Base-by-base conservation (phyloP, 768 basidiomycete species). In the Podaxis pistillaris region DNA sequence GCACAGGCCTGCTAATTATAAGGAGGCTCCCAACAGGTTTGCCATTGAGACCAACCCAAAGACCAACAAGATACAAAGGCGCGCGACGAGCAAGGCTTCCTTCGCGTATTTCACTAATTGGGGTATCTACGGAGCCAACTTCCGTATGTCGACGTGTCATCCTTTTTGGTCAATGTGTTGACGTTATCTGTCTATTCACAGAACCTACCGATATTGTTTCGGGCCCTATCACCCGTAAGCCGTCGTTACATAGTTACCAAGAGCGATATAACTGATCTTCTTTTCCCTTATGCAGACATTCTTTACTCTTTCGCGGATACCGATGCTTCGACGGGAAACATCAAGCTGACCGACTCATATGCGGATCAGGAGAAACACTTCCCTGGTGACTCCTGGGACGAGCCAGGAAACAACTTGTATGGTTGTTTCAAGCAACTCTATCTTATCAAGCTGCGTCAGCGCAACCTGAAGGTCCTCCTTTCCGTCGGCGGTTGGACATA, bases 251-350 rank as follows among this genome's bases (percentile, higher is more conserved):
- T 28, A n/a, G 6, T 30, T 30, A 41, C 22, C 9, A 41, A 19
- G 6, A 8, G 30, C 57, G 17, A 9, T 47, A 56, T 40, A 44
- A 12, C 28, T 38, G 11, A 50, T 24, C 13, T 63, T 26, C 7
- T 56, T 38, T 12, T 46, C 28, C 57, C 22, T 47, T 52, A 17
- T 54, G n/a, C 47, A 83, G 81, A 83, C 63, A 84, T 93, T 68
- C 75, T 91, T 17, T 93, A 93, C 67, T 82, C 90, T 2, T 94
- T 94, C 69, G 91, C 89, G 51, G 90, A 93, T 71, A 82, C 87
- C 40, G 81, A 84, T 58, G 71, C 86, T 6, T 75, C 78, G 49
- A 83, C 84, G 0, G 91, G 93, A 12, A 71, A 75, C 17, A 88
- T 92, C 66, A 74, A 71, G 13, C 78, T 93, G 19, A 89, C 88